A percentile compares a stretch with the other conserved stretches of the same genome.
Conservation (phyloP, 2,329 filamentous ascomycete genomes). For the Penicillium sp. region DNA sequence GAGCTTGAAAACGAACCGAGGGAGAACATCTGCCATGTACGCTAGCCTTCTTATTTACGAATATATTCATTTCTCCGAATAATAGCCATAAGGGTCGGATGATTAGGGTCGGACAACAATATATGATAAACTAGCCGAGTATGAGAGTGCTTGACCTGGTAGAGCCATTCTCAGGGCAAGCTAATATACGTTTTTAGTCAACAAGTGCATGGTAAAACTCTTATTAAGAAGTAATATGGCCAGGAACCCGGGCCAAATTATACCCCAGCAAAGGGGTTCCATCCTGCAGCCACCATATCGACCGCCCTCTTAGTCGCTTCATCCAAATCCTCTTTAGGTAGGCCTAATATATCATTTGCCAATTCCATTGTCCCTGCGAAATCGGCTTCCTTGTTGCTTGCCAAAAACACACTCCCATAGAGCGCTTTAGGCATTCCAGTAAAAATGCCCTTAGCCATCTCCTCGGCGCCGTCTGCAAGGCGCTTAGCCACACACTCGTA, state of each 20-base stretch:
- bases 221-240: background rate
- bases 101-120: background rate
- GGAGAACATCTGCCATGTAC: no score
- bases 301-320: conserved; percentile 15
- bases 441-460: conserved; percentile 1
- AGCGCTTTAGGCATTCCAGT: conserved; percentile 9
- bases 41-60: no score
- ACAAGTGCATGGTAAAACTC: background rate
- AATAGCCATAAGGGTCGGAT: no score
- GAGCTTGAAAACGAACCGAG: background rate
- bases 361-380: conserved; percentile 4
- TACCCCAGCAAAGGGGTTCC: conserved; percentile 9
- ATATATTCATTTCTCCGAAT: no score
- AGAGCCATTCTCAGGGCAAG: background rate
- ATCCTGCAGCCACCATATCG: conserved; percentile 15
- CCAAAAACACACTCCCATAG: conserved; percentile 8
- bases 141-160: background rate
- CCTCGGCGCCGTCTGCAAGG: conserved; percentile 9
- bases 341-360: conserved; percentile 7
- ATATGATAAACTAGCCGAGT: background rate
- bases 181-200: background rate
- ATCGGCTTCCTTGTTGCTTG: conserved; percentile 3
- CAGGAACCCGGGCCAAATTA: background rate
- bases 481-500: conserved; percentile 12
- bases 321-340: conserved; percentile 15